phyloP scores from a whole-genome alignment of 2,329 filamentous ascomycete species.

The Keithomyces neogunnii region DNA sequence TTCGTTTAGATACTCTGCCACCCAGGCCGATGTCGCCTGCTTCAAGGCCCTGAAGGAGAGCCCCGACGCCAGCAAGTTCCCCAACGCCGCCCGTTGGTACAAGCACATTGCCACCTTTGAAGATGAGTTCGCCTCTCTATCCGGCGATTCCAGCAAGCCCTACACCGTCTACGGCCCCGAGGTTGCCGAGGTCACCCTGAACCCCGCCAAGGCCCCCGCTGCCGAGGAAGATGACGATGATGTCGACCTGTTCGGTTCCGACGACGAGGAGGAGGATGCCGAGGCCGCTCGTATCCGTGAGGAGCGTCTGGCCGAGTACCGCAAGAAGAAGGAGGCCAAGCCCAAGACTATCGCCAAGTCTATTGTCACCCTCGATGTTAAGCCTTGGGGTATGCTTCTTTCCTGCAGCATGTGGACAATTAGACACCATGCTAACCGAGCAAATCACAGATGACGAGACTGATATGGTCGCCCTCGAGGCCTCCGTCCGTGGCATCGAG shows the following conservation, averaged over 20 bases:
- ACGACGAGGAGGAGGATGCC: constrained; percentile 89
- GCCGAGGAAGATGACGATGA: constrained; percentile 64
- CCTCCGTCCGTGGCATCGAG: constrained; percentile 71
- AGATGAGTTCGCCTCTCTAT: constrained; percentile 82
- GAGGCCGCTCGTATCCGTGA: constrained; percentile 79
- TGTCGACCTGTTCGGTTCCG: constrained; percentile 86
- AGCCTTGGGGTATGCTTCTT: constrained; percentile 84
- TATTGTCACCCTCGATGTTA: constrained; percentile 89
- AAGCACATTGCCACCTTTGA: constrained; percentile 94
- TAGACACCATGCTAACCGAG: neutral
- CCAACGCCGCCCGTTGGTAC: constrained; percentile 95
- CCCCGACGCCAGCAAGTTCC: constrained; percentile 80
- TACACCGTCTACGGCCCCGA: constrained; percentile 91
- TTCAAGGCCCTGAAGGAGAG: constrained; percentile 79
- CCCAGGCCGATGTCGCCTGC: constrained; percentile 91
- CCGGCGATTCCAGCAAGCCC: constrained; percentile 83
- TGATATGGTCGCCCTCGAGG: constrained; percentile 76
- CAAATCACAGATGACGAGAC: constrained; percentile 72
- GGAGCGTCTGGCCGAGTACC: constrained; percentile 87
- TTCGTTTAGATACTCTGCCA: constrained; percentile 48
- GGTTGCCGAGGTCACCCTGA: constrained; percentile 64
- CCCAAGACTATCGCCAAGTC: constrained; percentile 91
- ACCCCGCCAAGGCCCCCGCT: constrained; percentile 76
- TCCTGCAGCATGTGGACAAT: neutral
- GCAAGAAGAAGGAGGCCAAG: constrained; percentile 94